Conservation (phyloP, 495 filamentous ascomycete species). For the Talaromyces thailandensis region DNA sequence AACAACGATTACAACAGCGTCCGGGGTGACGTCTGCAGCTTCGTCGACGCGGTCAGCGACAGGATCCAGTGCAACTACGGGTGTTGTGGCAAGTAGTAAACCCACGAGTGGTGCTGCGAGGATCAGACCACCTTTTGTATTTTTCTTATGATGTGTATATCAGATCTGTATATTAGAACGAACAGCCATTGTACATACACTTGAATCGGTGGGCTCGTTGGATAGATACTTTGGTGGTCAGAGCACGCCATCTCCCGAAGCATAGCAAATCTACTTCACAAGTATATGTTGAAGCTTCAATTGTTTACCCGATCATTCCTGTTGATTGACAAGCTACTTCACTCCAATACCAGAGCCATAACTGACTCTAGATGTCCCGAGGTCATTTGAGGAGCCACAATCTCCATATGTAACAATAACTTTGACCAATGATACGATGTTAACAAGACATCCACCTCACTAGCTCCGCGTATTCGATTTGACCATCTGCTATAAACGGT, state of each 20-base stretch:
- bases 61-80: not conserved
- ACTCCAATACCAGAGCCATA: too few relatives aligned
- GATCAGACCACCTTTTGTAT: constrained; percentile 10
- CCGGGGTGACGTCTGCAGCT: constrained; percentile 7
- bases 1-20: constrained; percentile 2
- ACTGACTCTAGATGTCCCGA: too few relatives aligned
- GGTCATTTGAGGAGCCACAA: not conserved
- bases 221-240: not conserved
- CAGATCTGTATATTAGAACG: not conserved
- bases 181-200: not conserved
- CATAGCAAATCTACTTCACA: not conserved
- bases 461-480: not conserved
- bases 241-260: not conserved
- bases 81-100: not conserved
- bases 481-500: not conserved
- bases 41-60: constrained; percentile 1
- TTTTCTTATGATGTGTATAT: constrained; percentile 1
- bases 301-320: too few relatives aligned
- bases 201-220: not conserved
- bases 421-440: not conserved
- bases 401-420: not conserved
- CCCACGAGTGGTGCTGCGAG: constrained; percentile 15
- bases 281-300: not conserved
- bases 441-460: not conserved
- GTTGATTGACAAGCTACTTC: too few relatives aligned